phyloP scores from a whole-genome alignment of 1,284 basidiomycete genomes.

The Moesziomyces sp. region DNA sequence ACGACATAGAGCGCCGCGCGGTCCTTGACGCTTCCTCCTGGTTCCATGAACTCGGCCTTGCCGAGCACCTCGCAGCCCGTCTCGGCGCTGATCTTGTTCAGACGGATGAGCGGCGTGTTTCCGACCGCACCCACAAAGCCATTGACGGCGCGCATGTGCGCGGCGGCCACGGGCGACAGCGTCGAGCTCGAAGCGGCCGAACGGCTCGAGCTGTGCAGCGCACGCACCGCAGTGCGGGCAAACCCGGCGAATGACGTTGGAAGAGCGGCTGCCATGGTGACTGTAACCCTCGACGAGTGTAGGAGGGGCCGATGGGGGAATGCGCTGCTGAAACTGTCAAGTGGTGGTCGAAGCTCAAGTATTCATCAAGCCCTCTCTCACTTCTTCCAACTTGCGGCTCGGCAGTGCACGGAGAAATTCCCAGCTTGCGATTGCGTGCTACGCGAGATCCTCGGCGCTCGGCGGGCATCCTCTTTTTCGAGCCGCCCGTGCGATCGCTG shows the following conservation, averaged over 20 bases:
- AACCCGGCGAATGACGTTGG: conserved; percentile 21
- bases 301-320: neutral
- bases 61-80: conserved; percentile 90
- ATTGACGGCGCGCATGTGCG: conserved; percentile 68
- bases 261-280: conserved; percentile 24
- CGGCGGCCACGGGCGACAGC: conserved; percentile 50
- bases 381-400: neutral
- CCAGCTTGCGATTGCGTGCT: neutral
- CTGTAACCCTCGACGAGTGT: neutral
- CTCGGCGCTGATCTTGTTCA: conserved; percentile 79
- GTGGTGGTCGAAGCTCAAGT: neutral
- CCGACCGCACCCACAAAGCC: conserved; percentile 91
- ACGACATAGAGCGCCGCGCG: conserved; percentile 92
- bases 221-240: conserved; percentile 31
- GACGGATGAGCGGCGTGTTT: conserved; percentile 83
- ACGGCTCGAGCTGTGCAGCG: conserved; percentile 19
- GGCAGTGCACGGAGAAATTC: neutral
- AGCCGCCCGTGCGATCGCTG: too few species aligned
- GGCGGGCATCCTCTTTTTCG: too few species aligned
- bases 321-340: neutral
- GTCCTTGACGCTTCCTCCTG: conserved; percentile 99
- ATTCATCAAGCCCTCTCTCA: neutral
- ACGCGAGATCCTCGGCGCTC: neutral
- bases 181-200: conserved; percentile 25
- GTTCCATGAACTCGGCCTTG: conserved; percentile 98